Percentiles rank a stretch among this genome's conserved stretches.
These are phyloP conservation scores for Pholiota molesta DNA, from an alignment of 768 basidiomycete genomes.

Conservation along the genomic window DNA sequence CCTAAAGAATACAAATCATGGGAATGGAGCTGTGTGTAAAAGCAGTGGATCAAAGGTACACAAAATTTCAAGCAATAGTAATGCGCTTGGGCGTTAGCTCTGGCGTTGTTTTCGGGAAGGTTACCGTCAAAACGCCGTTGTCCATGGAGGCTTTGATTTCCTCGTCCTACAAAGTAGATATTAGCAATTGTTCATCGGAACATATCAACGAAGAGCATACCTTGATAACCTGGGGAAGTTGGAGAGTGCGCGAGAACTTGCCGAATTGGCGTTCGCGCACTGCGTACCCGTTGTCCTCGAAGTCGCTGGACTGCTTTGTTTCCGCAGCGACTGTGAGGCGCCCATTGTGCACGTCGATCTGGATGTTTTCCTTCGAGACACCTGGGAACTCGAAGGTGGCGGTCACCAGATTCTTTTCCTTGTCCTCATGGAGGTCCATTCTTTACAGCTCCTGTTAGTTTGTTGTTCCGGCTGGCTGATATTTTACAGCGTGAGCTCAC, in stretches of 20 bases:
- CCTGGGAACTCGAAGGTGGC: conserved; percentile 67
- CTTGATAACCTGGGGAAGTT: conserved; percentile 57
- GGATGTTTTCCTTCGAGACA: conserved; percentile 53
- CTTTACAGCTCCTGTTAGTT: conserved; percentile 28
- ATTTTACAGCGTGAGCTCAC: conserved; percentile 20
- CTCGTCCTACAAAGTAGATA: conserved; percentile 27
- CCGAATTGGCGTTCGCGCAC: conserved; percentile 57
- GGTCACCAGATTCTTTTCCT: conserved; percentile 50
- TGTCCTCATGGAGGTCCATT: conserved; percentile 61
- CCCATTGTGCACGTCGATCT: conserved; percentile 55
- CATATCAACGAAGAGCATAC: conserved; percentile 31
- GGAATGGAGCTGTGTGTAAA: too few relatives aligned
- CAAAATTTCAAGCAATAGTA: conserved; percentile 21
- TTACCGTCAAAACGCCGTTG: conserved; percentile 52
- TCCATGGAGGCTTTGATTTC: conserved; percentile 46
- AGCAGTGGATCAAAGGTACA: not conserved
- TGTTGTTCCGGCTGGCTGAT: not conserved
- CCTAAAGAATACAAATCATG: too few relatives aligned
- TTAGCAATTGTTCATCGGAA: not conserved
- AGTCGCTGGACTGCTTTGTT: conserved; percentile 35
- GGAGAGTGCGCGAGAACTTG: conserved; percentile 47
- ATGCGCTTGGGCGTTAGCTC: conserved; percentile 38
- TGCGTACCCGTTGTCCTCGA: conserved; percentile 42
- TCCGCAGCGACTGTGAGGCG: conserved; percentile 58
- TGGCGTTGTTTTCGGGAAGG: conserved; percentile 50